These are phyloP conservation scores for Terana coerulea DNA, from an alignment of 768 basidiomycete genomes.

Conservation along the genomic window DNA sequence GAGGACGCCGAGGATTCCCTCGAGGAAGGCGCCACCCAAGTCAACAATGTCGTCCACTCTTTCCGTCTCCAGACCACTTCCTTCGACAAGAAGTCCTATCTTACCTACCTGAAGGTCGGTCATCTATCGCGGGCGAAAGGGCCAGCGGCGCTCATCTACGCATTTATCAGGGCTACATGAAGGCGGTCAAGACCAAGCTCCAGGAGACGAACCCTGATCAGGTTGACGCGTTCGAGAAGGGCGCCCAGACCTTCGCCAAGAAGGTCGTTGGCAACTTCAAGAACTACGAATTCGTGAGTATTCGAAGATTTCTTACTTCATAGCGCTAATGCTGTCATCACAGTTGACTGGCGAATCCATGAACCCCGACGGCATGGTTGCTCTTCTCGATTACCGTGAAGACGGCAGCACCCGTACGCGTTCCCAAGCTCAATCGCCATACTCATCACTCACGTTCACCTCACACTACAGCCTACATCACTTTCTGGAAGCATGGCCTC, in stretches of 20 bases:
- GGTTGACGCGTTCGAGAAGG: constrained; percentile 77
- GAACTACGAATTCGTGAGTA: constrained; percentile 86
- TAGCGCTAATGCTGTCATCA: neutral
- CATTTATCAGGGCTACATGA: constrained; percentile 83
- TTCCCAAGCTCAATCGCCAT: neutral
- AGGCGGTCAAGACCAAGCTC: constrained; percentile 73
- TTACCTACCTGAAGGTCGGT: constrained; percentile 75
- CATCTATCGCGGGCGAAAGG: neutral
- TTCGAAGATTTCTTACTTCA: neutral
- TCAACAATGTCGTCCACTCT: constrained; percentile 91
- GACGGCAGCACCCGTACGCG: constrained; percentile 80
- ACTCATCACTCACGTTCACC: neutral
- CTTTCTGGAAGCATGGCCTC: constrained; percentile 94
- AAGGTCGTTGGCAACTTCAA: constrained; percentile 89
- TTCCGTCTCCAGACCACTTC: constrained; percentile 80
- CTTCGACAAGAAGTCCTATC: constrained; percentile 91
- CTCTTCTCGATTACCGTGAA: constrained; percentile 89
- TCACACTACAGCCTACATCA: constrained; percentile 67
- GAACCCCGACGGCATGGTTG: constrained; percentile 92
- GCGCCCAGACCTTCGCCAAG: constrained; percentile 74
- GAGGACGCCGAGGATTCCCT: constrained; percentile 71
- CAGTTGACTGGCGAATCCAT: constrained; percentile 72
- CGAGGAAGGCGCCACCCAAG: constrained; percentile 68
- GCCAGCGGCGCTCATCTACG: neutral
- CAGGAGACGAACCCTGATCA: constrained; percentile 48